A percentile compares a stretch with the other conserved stretches of the same genome.
Evolutionary conservation across 495 filamentous ascomycete species (phyloP).

Genomic region (Chaetomidium leptoderma): DNA sequence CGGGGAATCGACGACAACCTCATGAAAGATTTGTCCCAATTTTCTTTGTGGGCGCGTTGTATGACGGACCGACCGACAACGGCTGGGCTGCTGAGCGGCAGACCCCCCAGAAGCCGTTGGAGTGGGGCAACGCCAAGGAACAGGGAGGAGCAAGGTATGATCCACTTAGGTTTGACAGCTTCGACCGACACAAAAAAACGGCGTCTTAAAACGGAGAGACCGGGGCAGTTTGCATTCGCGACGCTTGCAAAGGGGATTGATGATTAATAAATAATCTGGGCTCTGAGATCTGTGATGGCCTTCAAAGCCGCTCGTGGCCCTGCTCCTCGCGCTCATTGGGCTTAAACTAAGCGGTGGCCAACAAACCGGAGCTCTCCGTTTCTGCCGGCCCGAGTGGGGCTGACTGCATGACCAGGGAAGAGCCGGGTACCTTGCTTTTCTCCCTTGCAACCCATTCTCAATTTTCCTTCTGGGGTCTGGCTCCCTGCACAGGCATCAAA

Average conservation of each 20-base stretch:
- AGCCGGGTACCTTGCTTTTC: conserved; percentile 20
- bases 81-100: conserved; percentile 3
- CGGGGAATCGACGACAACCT: too few relatives aligned
- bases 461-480: background rate
- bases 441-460: conserved; percentile 2
- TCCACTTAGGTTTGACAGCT: conserved; percentile 5
- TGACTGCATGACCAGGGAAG: background rate
- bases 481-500: conserved; percentile 7
- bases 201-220: background rate
- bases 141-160: too few relatives aligned
- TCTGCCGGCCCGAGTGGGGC: background rate
- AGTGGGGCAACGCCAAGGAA: background rate
- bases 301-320: background rate
- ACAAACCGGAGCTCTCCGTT: background rate
- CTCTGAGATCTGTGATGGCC: too few relatives aligned
- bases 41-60: background rate
- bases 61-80: background rate
- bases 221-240: background rate
- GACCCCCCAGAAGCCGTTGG: conserved; percentile 8
- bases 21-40: background rate
- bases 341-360: background rate
- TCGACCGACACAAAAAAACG: background rate
- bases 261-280: background rate
- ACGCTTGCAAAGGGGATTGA: background rate
- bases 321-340: background rate